phyloP scores from a whole-genome alignment of 2,329 filamentous ascomycete species.

The Pseudogymnoascus sp. region DNA sequence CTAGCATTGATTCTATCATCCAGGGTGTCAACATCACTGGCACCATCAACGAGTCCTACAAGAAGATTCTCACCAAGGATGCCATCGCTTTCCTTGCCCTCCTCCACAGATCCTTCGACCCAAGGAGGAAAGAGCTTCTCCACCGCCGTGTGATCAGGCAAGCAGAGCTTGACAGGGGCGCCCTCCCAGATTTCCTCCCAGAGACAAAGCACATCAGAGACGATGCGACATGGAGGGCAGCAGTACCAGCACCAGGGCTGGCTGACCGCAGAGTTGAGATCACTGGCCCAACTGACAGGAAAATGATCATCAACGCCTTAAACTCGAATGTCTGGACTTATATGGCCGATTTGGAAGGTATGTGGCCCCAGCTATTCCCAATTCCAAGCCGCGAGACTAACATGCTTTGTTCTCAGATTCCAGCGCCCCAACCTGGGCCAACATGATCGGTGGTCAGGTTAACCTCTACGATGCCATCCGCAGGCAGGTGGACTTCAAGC shows the following conservation, averaged over 20 bases:
- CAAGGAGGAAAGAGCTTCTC: slow-evolving; percentile 77
- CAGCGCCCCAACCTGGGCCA: slow-evolving; percentile 93
- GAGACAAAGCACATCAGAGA: slow-evolving; percentile 95
- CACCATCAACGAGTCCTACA: slow-evolving; percentile 65
- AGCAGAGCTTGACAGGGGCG: slow-evolving; percentile 84
- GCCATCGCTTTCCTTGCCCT: slow-evolving; percentile 88
- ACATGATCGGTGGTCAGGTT: slow-evolving; percentile 97
- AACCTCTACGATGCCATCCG: slow-evolving; percentile 96
- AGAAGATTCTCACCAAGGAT: slow-evolving; percentile 86
- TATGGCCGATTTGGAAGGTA: slow-evolving; percentile 98
- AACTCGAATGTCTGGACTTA: slow-evolving; percentile 98
- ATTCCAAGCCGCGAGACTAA: background rate
- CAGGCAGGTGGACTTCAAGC: slow-evolving; percentile 91
- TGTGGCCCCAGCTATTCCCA: slow-evolving; percentile 22
- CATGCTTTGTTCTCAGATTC: slow-evolving; percentile 54
- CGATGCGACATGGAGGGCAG: slow-evolving; percentile 87
- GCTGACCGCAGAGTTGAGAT: slow-evolving; percentile 94
- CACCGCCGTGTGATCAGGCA: slow-evolving; percentile 81
- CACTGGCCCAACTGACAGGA: slow-evolving; percentile 91
- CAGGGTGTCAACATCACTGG: slow-evolving; percentile 84
- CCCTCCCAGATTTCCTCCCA: slow-evolving; percentile 85
- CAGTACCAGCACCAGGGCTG: slow-evolving; percentile 81
- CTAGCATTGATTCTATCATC: slow-evolving; percentile 66
- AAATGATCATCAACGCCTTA: slow-evolving; percentile 97
- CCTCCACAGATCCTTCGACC: slow-evolving; percentile 91